Evolutionary conservation across 1,284 basidiomycete species (phyloP).

Genomic region (Sporisorium reilianum): DNA sequence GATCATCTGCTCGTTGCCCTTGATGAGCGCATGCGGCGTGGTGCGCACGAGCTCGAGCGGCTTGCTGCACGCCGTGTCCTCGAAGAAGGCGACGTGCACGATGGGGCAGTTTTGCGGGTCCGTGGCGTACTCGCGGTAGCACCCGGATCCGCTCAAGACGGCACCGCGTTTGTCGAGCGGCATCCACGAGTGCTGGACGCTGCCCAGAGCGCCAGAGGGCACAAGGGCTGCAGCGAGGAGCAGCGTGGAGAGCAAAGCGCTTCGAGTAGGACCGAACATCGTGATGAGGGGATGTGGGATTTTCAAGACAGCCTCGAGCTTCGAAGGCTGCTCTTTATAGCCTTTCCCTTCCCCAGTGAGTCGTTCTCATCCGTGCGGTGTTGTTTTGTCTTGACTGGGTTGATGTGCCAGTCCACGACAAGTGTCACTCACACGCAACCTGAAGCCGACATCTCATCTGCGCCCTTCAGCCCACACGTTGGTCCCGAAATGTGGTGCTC

Average conservation of each 20-base stretch:
- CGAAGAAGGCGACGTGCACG: conserved; percentile 33
- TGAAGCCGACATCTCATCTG: not conserved
- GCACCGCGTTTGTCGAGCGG: conserved; percentile 25
- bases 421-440: not conserved
- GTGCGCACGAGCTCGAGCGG: conserved; percentile 14
- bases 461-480: conserved; percentile 3
- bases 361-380: not conserved
- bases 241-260: conserved; percentile 14
- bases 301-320: not conserved
- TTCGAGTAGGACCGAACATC: conserved; percentile 13
- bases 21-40: conserved; percentile 5
- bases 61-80: conserved; percentile 17
- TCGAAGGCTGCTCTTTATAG: not conserved
- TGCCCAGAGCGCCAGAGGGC: conserved; percentile 11
- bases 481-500: too few relatives aligned
- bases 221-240: conserved; percentile 11
- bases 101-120: conserved; percentile 25
- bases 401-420: not conserved
- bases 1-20: conserved; percentile 35
- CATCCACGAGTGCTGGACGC: conserved; percentile 8
- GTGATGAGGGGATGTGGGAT: not conserved
- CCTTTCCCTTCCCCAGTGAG: not conserved
- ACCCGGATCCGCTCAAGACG: conserved; percentile 11
- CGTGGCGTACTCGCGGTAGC: conserved; percentile 25
- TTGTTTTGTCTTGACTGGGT: not conserved